Evolutionary conservation across 2,329 filamentous ascomycete genomes (phyloP).

Genomic region (Aphanoascus verrucosus): DNA sequence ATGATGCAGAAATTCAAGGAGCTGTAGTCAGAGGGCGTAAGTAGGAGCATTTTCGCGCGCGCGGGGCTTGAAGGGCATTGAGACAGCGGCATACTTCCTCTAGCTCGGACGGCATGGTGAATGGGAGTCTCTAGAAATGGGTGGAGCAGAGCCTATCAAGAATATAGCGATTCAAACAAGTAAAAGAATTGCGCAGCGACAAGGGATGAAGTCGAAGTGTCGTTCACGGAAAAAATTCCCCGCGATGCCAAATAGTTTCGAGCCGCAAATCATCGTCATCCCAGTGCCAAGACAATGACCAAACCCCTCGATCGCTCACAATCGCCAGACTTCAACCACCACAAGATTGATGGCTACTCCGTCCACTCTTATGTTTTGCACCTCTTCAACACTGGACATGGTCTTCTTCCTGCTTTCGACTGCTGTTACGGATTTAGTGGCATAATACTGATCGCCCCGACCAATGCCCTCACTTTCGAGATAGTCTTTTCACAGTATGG

Average conservation of each 20-base stretch:
- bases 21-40: conserved; percentile 39
- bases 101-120: conserved; percentile 60
- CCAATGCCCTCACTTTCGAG: no score
- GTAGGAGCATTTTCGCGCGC: background rate
- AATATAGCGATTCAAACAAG: background rate
- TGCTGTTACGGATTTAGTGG: no score
- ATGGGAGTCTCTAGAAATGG: background rate
- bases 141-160: background rate
- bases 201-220: background rate
- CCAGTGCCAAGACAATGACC: background rate
- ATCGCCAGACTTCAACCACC: no score
- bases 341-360: no score
- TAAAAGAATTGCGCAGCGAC: no score
- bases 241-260: no score
- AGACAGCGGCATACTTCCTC: conserved; percentile 53
- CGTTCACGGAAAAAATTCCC: background rate
- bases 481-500: no score
- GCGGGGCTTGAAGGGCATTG: background rate
- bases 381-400: no score
- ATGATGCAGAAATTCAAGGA: conserved; percentile 87
- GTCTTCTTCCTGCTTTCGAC: no score
- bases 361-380: no score
- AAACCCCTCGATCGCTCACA: background rate
- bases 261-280: background rate
- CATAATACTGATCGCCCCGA: no score